Base-by-base conservation (phyloP, 495 filamentous ascomycete species). In the Cenococcum geophilum region DNA sequence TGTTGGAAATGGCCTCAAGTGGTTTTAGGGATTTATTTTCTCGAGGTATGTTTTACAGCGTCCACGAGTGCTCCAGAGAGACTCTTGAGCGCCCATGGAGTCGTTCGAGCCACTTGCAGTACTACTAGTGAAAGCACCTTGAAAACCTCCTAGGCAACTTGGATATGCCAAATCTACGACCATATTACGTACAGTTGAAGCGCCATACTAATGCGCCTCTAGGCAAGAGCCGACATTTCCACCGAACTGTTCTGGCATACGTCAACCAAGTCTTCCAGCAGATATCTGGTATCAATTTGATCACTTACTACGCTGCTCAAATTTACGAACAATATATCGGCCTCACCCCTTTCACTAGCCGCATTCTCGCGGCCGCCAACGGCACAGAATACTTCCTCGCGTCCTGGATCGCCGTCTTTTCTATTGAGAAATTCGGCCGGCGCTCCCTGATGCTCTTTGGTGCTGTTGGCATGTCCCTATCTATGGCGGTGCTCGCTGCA, bases 231-330 rank as follows among this genome's bases (percentile, higher is more conserved):
- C 82, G 88, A 34, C 86, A 89, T 69, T 82, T 92, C 65, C 88
- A 91, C 72, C 83, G 89, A 12, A 83, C 80, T 0, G 70, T 84
- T 23, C 76, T 91, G 32, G 88, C 81, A 48, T 88, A 89, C 67
- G 80, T 88, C 70, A 89, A 88, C 71, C 87, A 90, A 62, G 81
- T 88, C 76, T 89, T 89, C 74, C 87, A 90, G 66, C 87, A 83
- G 68, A 76, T 83, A 61, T 79, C 75, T 10, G 82, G 83, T 25
- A 82, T 83, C 63, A 84, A 83, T 61, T 71, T 85, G 36, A 82
- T 85, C 49, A 80, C 80, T 18, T 82, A 84, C 58, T 86, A 85
- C 64, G 79, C 81, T 0, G 78, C 83, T 0, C 79, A 78, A 5
- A 81, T 87, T 57, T 84, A 83, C 70, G 71, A 84, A 53, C 75